Evolutionary conservation across 2,329 filamentous ascomycete species (phyloP), one percentile per base, ranked within the genome.

Genomic region (Parafenestella ontariensis): DNA sequence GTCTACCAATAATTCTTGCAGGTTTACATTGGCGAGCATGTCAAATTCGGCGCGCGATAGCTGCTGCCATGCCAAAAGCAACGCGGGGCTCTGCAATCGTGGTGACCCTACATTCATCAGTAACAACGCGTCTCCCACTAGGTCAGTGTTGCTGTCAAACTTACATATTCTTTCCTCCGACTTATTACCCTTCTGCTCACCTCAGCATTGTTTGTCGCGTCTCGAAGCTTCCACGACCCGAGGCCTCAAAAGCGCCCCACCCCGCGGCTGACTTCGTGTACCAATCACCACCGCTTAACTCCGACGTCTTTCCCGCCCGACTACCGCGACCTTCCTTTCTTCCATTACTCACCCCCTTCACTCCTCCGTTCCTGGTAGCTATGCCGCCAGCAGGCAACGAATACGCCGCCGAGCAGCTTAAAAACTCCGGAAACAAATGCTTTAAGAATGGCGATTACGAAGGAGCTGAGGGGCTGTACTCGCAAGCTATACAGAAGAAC

Each of bases 401-500:
- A 54, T 74, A 73, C 58, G 71, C 70, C 42, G 80, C 80, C 23
- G 79, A 82, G 49, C 73, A 77, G 58, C 73, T 82, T 24, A 82
- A 82, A 59, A 76, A 75, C 50, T 72, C 79, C 46, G 88, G 88
- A 59, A 90, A 90, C 74, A 79, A 78, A 46, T 83, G 82, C 69
- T 94, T 90, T 76, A 82, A 85, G 57, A 76, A 79, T 8, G 85
- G 85, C 57, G 86, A 93, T 64, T 93, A 83, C 69, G 74, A 77
- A 5, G 81, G 78, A 21, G 90, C 90, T 33, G 89, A 92, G 59
- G 81, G 81, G 18, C 78, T 87, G 53, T 94, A 94, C 75, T 89
- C 88, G 4, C 85, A 90, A 74, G 90, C 90, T 79, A 92, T 96
- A 65, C 86, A 90, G 66, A 86, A 87, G 71, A 91, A 96, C 76